These are phyloP conservation scores for Aciculosporium take DNA, from an alignment of 2,329 filamentous ascomycete genomes.

Conservation along the genomic window DNA sequence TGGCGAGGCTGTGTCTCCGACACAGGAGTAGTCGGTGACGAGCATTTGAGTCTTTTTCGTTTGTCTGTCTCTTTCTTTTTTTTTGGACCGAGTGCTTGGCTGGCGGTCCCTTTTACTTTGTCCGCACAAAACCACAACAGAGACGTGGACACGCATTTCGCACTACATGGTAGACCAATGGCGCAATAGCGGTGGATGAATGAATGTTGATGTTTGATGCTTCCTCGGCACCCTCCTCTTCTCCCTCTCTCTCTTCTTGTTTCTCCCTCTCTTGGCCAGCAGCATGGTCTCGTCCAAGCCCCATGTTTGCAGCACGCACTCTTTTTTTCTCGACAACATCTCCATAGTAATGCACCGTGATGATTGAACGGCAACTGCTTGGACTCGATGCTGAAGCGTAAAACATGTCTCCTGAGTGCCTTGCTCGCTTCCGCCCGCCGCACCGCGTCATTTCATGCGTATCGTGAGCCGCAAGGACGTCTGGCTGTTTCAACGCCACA, in stretches of 20 bases:
- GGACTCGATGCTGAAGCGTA: too few species aligned
- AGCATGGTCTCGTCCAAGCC: too few species aligned
- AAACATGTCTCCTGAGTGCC: too few species aligned
- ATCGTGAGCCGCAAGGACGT: too few species aligned
- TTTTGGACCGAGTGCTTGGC: background rate
- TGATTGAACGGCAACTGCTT: background rate
- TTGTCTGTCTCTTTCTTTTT: background rate
- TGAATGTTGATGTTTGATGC: background rate
- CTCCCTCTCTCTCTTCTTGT: background rate
- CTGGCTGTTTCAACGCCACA: too few species aligned
- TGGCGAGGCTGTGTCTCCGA: conserved; percentile 5
- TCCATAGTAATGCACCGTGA: too few species aligned
- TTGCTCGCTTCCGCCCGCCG: too few species aligned
- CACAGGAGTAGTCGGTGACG: background rate
- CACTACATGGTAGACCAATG: background rate
- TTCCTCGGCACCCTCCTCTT: background rate
- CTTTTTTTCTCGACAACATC: too few species aligned
- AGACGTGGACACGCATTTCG: background rate
- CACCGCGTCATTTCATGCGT: too few species aligned
- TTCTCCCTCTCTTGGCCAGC: background rate
- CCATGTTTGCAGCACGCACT: too few species aligned
- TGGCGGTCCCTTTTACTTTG: background rate
- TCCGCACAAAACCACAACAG: background rate
- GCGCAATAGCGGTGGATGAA: background rate
- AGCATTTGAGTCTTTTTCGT: background rate